Percentiles rank a stretch among this genome's conserved stretches.
These are phyloP conservation scores for Trametopsis cervina DNA, from an alignment of 768 basidiomycete species.

Conservation along the genomic window DNA sequence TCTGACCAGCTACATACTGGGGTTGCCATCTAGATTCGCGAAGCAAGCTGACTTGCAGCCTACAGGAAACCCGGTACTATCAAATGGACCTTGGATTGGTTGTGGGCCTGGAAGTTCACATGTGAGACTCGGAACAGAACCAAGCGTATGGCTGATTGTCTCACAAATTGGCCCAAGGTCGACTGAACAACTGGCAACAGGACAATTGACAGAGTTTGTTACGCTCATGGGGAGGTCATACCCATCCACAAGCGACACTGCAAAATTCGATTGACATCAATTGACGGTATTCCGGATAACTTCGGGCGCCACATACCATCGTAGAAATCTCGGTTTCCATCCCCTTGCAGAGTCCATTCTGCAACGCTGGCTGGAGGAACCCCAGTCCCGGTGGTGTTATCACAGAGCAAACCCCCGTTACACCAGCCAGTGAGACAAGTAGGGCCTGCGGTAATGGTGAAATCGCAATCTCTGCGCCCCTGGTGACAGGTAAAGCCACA, in stretches of 20 bases:
- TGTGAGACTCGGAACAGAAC: background rate
- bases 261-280: background rate
- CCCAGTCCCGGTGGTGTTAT: slow-evolving; percentile 30
- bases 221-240: slow-evolving; percentile 30
- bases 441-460: slow-evolving; percentile 27
- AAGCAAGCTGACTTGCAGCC: slow-evolving; percentile 40
- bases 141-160: no score
- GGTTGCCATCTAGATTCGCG: slow-evolving; percentile 32
- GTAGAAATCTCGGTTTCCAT: slow-evolving; percentile 23
- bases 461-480: slow-evolving; percentile 34
- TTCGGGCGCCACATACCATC: slow-evolving; percentile 23
- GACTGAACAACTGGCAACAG: slow-evolving; percentile 28
- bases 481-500: slow-evolving; percentile 5
- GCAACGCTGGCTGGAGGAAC: slow-evolving; percentile 2
- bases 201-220: slow-evolving; percentile 26
- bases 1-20: slow-evolving; percentile 13
- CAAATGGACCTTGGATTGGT: slow-evolving; percentile 28
- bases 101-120: slow-evolving; percentile 22
- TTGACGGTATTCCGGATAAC: background rate
- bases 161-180: slow-evolving; percentile 34
- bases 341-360: background rate
- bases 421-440: slow-evolving; percentile 34
- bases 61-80: slow-evolving; percentile 29
- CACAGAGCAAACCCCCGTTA: slow-evolving; percentile 33
- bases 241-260: slow-evolving; percentile 27